phyloP scores from a whole-genome alignment of 345 rosid genomes.

The Boechera stricta region DNA sequence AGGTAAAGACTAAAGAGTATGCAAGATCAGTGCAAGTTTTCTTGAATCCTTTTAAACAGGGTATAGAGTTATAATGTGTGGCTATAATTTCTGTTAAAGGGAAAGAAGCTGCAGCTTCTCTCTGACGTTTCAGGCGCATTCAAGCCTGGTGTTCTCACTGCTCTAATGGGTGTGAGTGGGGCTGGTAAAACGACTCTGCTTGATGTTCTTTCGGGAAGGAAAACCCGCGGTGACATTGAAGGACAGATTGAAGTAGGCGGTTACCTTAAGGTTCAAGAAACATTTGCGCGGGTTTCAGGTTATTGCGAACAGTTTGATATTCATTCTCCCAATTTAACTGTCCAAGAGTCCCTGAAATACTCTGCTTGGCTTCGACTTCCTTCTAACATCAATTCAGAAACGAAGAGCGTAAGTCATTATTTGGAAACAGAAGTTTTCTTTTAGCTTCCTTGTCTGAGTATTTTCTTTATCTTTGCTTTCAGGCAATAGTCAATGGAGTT shows the following conservation, averaged over 20 bases:
- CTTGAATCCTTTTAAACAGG: constrained; percentile 43
- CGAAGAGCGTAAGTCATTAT: constrained; percentile 30
- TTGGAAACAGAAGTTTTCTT: not conserved
- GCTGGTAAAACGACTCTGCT: constrained; percentile 78
- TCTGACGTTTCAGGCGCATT: constrained; percentile 58
- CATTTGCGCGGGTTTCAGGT: constrained; percentile 66
- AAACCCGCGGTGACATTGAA: constrained; percentile 56
- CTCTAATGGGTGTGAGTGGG: constrained; percentile 75
- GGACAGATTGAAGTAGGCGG: constrained; percentile 63
- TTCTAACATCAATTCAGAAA: constrained; percentile 36
- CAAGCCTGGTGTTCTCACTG: constrained; percentile 69
- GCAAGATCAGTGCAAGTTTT: not conserved
- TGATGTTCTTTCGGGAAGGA: constrained; percentile 76
- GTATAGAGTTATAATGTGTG: constrained; percentile 39
- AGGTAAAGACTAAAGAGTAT: constrained; percentile 24
- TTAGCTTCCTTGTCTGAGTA: not conserved
- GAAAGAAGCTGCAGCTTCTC: constrained; percentile 65
- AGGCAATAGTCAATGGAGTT: constrained; percentile 51
- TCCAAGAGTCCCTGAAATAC: constrained; percentile 58
- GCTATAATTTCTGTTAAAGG: constrained; percentile 26
- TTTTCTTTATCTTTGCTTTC: constrained; percentile 7
- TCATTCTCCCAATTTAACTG: constrained; percentile 66
- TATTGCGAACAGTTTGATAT: constrained; percentile 70
- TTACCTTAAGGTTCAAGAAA: constrained; percentile 59
- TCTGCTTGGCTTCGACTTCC: constrained; percentile 63